Percentiles rank a stretch among this genome's conserved stretches.
Conservation (phyloP, 768 basidiomycete genomes). For the Grammothele lineata region DNA sequence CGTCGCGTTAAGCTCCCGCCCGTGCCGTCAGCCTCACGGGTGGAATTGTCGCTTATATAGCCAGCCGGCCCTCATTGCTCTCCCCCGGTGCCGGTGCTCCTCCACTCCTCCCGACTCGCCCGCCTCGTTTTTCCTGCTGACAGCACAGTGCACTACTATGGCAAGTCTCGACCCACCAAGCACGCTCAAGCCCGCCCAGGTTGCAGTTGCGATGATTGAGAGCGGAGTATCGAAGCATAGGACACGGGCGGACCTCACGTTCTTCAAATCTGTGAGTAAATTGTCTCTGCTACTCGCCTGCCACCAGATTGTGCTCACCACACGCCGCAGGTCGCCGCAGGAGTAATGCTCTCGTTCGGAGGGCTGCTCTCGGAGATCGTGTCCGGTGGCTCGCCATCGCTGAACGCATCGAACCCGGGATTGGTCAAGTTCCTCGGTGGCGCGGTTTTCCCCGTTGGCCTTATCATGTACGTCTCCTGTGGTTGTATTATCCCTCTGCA, state of each 20-base stretch:
- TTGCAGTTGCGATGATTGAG: constrained; percentile 54
- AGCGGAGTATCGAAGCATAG: constrained; percentile 58
- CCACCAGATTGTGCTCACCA: background rate
- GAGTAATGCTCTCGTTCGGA: constrained; percentile 73
- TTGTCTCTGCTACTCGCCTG: background rate
- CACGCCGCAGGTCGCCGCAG: constrained; percentile 62
- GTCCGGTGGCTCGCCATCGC: constrained; percentile 50
- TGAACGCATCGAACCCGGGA: constrained; percentile 56
- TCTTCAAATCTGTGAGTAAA: constrained; percentile 64
- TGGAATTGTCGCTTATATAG: no score
- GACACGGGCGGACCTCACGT: constrained; percentile 54
- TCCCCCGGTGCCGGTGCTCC: no score
- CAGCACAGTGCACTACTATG: background rate
- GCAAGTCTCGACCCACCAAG: constrained; percentile 27
- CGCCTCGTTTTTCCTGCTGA: background rate
- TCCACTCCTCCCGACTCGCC: background rate
- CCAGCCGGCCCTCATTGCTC: no score
- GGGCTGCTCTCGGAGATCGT: constrained; percentile 59
- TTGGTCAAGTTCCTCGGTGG: constrained; percentile 62
- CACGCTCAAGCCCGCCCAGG: constrained; percentile 56
- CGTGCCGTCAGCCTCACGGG: no score
- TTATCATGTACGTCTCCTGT: no score
- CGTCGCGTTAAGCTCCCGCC: no score
- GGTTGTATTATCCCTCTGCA: no score
- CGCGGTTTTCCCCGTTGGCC: constrained; percentile 71